phyloP scores from a whole-genome alignment of 2,329 filamentous ascomycete species.

The Aspergillus pseudonomiae region DNA sequence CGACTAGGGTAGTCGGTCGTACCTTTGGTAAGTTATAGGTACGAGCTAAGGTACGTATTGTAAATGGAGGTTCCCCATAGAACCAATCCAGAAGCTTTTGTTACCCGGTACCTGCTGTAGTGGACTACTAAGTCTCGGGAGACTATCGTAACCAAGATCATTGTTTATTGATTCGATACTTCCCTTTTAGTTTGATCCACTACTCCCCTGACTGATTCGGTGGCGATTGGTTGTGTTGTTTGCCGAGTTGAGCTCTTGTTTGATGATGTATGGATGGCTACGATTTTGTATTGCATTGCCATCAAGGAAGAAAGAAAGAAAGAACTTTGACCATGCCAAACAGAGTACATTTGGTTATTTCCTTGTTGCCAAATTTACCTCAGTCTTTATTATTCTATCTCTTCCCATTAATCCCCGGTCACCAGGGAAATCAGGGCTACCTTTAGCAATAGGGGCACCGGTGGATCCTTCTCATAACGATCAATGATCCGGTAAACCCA shows the following conservation, averaged over 20 bases:
- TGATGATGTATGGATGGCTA: not conserved
- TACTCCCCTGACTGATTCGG: slow-evolving; percentile 20
- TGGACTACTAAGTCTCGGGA: slow-evolving; percentile 16
- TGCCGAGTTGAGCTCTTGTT: not conserved
- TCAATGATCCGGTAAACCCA: slow-evolving; percentile 23
- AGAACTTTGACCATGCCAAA: not conserved
- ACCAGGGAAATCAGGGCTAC: slow-evolving; percentile 19
- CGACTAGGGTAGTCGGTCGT: not conserved
- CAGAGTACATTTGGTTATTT: not conserved
- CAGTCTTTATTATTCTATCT: not conserved
- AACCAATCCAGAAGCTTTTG: slow-evolving; percentile 20
- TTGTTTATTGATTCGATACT: slow-evolving; percentile 21
- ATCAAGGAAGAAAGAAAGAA: not conserved
- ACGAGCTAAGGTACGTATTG: slow-evolving; percentile 1
- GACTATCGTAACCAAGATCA: slow-evolving; percentile 17
- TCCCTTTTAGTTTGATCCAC: slow-evolving; percentile 14
- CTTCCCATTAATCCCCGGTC: slow-evolving; percentile 13
- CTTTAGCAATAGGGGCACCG: slow-evolving; percentile 19
- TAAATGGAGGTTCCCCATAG: slow-evolving; percentile 8
- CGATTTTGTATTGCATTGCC: not conserved
- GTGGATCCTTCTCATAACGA: slow-evolving; percentile 20
- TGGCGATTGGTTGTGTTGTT: slow-evolving; percentile 3
- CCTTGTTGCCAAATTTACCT: not conserved
- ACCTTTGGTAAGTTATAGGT: not conserved
- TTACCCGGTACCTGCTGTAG: slow-evolving; percentile 18